These are phyloP conservation scores for Cystobasidiopsis lactophilus DNA, from an alignment of 768 basidiomycete species.

Conservation along the genomic window DNA sequence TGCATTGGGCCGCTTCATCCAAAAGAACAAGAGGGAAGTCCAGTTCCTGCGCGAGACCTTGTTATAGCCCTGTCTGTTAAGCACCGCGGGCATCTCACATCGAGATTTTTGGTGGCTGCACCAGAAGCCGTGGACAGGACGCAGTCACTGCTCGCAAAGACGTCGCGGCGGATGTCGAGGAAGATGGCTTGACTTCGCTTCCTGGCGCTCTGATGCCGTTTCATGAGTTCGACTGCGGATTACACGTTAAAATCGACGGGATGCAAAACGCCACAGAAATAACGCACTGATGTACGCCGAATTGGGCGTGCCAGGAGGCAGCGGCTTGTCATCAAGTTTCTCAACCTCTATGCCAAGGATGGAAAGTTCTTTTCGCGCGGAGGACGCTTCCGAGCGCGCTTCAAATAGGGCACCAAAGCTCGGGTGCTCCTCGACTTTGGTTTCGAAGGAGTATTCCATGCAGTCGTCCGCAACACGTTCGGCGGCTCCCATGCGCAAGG, in stretches of 20 bases:
- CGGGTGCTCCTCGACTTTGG: no score
- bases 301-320: no score
- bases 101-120: constrained; percentile 5
- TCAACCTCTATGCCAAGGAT: no score
- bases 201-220: no score
- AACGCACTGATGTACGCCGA: no score
- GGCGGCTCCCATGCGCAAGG: constrained; percentile 50
- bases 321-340: no score
- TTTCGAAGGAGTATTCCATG: background rate
- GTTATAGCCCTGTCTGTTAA: background rate
- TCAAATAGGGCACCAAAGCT: no score
- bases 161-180: constrained; percentile 25
- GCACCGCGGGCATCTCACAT: no score
- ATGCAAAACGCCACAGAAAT: no score
- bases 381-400: background rate
- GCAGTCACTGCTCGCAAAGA: constrained; percentile 47
- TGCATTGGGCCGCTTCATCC: constrained; percentile 91
- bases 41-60: constrained; percentile 20
- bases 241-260: no score
- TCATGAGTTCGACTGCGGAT: no score
- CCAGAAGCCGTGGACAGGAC: constrained; percentile 27
- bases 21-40: constrained; percentile 87
- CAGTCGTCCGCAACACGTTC: constrained; percentile 36
- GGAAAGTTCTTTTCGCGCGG: no score
- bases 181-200: background rate